Evolutionary conservation across 2,329 filamentous ascomycete species (phyloP).

Genomic region (Neofusicoccum parvum): DNA sequence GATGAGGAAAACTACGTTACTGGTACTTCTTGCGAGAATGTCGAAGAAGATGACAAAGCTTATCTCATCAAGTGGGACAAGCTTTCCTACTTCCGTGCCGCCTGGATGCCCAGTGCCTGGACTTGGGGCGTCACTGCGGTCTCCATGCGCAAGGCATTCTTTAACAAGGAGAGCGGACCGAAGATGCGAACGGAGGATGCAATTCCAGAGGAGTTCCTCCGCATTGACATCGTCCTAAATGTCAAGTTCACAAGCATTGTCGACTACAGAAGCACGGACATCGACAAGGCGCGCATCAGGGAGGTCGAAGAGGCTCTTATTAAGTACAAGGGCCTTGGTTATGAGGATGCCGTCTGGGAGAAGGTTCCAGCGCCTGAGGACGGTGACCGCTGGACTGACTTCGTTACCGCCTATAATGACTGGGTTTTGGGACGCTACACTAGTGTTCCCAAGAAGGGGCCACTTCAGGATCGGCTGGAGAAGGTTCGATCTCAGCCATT

Average conservation of each 20-base stretch:
- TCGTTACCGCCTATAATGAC: constrained; percentile 80
- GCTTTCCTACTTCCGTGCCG: constrained; percentile 77
- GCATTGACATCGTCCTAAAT: constrained; percentile 85
- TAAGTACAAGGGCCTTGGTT: constrained; percentile 90
- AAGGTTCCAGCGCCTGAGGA: constrained; percentile 68
- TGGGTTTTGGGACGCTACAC: constrained; percentile 81
- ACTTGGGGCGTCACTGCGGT: constrained; percentile 69
- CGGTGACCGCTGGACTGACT: constrained; percentile 74
- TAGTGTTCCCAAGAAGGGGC: constrained; percentile 54
- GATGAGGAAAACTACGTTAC: constrained; percentile 59
- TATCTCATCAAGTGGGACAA: constrained; percentile 89
- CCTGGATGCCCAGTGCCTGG: constrained; percentile 90
- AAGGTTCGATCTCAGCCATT: constrained; percentile 70
- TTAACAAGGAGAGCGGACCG: constrained; percentile 68
- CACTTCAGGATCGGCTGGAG: constrained; percentile 68
- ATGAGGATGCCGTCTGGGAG: constrained; percentile 92
- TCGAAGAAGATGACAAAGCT: constrained; percentile 79
- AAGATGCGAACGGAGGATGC: constrained; percentile 75
- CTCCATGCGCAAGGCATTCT: constrained; percentile 73
- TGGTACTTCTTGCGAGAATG: constrained; percentile 55
- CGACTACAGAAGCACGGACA: constrained; percentile 63
- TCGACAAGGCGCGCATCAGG: constrained; percentile 71
- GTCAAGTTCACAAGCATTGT: constrained; percentile 68
- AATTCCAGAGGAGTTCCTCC: constrained; percentile 82
- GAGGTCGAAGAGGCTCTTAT: constrained; percentile 75